phyloP scores from a whole-genome alignment of 352 stramenopile genomes.

The Plasmopara muralis region DNA sequence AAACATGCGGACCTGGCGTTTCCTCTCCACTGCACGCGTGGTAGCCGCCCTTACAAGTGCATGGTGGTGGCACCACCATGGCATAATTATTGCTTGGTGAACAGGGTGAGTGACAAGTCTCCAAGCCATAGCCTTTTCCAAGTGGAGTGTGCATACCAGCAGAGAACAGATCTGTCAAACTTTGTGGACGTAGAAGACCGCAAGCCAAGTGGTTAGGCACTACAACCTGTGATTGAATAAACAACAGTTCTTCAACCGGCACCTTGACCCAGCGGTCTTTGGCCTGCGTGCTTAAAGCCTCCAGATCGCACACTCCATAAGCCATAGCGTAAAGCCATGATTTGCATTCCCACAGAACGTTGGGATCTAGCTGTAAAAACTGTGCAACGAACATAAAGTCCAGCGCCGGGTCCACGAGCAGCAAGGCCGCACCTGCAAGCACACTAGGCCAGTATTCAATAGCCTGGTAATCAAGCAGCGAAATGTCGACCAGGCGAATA shows the following conservation, averaged over 20 bases:
- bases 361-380: conserved; percentile 72
- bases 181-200: conserved; percentile 45
- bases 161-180: conserved; percentile 38
- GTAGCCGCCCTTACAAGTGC: conserved; percentile 54
- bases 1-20: conserved; percentile 45
- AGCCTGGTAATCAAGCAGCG: conserved; percentile 70
- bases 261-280: conserved; percentile 66
- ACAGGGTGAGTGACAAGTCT: conserved; percentile 43
- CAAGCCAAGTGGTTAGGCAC: conserved; percentile 58
- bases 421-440: conserved; percentile 58
- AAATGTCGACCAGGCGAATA: conserved; percentile 64
- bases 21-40: conserved; percentile 39
- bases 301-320: conserved; percentile 46
- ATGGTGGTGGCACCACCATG: conserved; percentile 21
- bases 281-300: conserved; percentile 35
- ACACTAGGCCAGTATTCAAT: conserved; percentile 73
- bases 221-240: conserved; percentile 58
- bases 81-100: conserved; percentile 65
- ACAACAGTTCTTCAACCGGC: conserved; percentile 59
- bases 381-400: conserved; percentile 78
- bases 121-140: conserved; percentile 25
- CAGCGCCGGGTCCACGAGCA: conserved; percentile 58
- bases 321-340: conserved; percentile 63
- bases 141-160: conserved; percentile 28
- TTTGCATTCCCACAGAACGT: conserved; percentile 77